Conservation (phyloP, 352 stramenopile species). For the Pythium insidiosum region DNA sequence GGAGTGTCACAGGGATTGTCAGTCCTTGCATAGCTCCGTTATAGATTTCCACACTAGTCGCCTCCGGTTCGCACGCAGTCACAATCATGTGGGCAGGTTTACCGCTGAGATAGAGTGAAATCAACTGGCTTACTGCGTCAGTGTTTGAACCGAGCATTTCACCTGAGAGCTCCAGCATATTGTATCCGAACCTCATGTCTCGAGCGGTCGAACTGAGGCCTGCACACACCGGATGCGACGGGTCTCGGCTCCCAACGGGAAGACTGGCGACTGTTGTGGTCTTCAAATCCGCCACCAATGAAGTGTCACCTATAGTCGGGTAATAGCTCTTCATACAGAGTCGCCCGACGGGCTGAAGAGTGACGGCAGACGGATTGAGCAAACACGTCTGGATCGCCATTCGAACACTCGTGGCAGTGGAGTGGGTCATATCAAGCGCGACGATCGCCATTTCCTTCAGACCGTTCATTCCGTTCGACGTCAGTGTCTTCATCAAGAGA, state of each 20-base stretch:
- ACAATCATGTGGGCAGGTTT: slow-evolving; percentile 42
- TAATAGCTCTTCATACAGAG: slow-evolving; percentile 63
- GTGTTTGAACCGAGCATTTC: slow-evolving; percentile 55
- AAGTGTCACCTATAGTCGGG: slow-evolving; percentile 22
- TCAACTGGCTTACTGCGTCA: slow-evolving; percentile 64
- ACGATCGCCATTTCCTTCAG: slow-evolving; percentile 57
- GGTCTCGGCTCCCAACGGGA: slow-evolving; percentile 26
- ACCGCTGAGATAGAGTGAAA: slow-evolving; percentile 71
- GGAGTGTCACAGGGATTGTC: slow-evolving; percentile 46
- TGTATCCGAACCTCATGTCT: slow-evolving; percentile 46
- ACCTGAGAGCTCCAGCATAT: slow-evolving; percentile 55
- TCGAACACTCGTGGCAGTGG: slow-evolving; percentile 47
- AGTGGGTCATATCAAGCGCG: slow-evolving; percentile 50
- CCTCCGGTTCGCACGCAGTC: slow-evolving; percentile 45
- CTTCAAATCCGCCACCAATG: slow-evolving; percentile 46
- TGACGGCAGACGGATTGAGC: slow-evolving; percentile 72
- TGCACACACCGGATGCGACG: slow-evolving; percentile 53
- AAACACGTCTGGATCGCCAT: slow-evolving; percentile 72
- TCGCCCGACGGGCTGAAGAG: slow-evolving; percentile 48
- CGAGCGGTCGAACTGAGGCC: slow-evolving; percentile 8
- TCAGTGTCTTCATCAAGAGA: slow-evolving; percentile 44
- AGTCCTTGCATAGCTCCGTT: slow-evolving; percentile 68
- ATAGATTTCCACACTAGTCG: slow-evolving; percentile 59
- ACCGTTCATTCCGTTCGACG: slow-evolving; percentile 50
- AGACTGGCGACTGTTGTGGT: slow-evolving; percentile 30